Conservation (phyloP, 2,329 filamentous ascomycete species). For the Colletotrichum simmondsii region DNA sequence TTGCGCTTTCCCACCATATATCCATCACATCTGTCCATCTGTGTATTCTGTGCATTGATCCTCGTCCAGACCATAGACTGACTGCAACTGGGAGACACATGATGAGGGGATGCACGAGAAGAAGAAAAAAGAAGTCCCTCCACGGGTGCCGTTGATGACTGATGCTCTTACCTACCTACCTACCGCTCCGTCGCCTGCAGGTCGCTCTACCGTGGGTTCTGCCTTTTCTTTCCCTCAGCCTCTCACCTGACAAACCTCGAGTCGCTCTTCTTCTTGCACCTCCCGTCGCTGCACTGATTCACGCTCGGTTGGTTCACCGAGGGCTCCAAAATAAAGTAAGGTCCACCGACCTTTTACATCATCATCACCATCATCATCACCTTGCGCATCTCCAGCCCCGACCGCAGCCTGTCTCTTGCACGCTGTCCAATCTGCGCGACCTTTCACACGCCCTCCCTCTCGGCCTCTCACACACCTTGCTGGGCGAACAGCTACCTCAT, state of each 20-base stretch:
- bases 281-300: background rate
- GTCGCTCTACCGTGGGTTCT: no score
- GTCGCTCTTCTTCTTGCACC: background rate
- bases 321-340: background rate
- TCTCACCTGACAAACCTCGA: no score
- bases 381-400: background rate
- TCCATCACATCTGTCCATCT: background rate
- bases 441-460: background rate
- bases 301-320: background rate
- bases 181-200: no score
- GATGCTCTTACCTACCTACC: background rate
- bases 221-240: background rate
- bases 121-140: background rate
- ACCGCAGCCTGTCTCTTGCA: background rate
- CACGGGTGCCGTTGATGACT: background rate
- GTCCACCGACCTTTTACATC: background rate
- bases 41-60: background rate
- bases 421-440: background rate
- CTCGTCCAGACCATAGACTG: background rate
- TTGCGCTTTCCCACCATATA: background rate
- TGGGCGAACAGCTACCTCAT: slow-evolving; percentile 6
- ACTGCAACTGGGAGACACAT: background rate
- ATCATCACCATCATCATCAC: background rate
- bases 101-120: background rate
- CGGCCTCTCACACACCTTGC: background rate